Evolutionary conservation across 1,139 yeast genomes (phyloP).

Genomic region (Suhomyces bokatorum): DNA sequence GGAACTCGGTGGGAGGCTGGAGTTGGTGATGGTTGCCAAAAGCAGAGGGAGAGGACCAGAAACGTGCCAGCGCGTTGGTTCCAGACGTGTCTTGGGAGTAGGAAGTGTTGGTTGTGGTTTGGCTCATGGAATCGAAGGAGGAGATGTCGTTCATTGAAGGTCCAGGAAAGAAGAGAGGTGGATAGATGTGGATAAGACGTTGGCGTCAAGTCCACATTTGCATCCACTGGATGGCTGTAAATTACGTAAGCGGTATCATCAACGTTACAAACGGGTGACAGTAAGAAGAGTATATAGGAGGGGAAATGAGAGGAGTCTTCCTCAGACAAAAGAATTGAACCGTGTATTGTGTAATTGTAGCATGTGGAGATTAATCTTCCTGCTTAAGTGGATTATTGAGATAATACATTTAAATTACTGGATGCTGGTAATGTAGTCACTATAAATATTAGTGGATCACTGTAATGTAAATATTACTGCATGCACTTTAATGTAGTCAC

Average conservation of each 20-base stretch:
- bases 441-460: too few species aligned
- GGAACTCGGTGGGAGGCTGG: conserved; percentile 1
- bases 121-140: conserved; percentile 2
- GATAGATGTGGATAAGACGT: background rate
- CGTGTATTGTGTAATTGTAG: too few species aligned
- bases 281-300: too few species aligned
- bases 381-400: too few species aligned
- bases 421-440: too few species aligned
- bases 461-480: too few species aligned
- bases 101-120: conserved; percentile 2
- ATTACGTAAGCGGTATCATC: conserved; percentile 1
- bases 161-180: background rate
- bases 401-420: too few species aligned
- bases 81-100: conserved; percentile 6
- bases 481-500: too few species aligned
- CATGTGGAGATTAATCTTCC: too few species aligned
- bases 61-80: conserved; percentile 7
- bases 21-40: background rate
- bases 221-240: conserved; percentile 3
- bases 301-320: too few species aligned
- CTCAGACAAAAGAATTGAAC: too few species aligned
- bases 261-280: background rate
- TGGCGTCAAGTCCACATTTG: conserved; percentile 1
- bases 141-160: conserved; percentile 5
- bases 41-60: conserved; percentile 7